Evolutionary conservation across 2,329 filamentous ascomycete species (phyloP).

Genomic region (Pochonia chlamydosporia): DNA sequence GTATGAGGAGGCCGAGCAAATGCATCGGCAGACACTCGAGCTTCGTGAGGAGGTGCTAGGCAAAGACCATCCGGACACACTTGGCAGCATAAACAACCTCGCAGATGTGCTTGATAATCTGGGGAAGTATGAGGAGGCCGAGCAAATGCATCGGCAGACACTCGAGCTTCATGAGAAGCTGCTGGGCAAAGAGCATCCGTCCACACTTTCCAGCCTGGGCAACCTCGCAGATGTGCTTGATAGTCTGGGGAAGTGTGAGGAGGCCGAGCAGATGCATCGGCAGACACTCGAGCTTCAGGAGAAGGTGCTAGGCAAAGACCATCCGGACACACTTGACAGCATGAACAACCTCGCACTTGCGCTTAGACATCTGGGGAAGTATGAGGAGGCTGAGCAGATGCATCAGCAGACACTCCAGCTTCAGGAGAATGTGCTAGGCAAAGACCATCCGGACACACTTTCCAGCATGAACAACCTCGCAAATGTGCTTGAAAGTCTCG

Average conservation of each 20-base stretch:
- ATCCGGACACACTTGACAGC: neutral
- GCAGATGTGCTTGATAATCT: neutral
- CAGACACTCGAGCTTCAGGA: too few relatives aligned
- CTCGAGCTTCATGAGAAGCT: too few relatives aligned
- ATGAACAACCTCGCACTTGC: neutral
- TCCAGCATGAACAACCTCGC: neutral
- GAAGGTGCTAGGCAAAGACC: too few relatives aligned
- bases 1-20: too few relatives aligned
- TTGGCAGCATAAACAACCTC: neutral
- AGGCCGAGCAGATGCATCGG: too few relatives aligned
- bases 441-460: neutral
- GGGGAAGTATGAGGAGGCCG: too few relatives aligned
- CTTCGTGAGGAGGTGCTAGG: neutral
- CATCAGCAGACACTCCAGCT: neutral
- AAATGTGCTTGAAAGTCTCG: too few relatives aligned
- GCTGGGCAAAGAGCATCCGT: too few relatives aligned
- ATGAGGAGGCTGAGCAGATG: neutral
- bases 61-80: neutral
- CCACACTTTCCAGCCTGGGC: too few relatives aligned
- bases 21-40: neutral
- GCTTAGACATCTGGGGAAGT: neutral
- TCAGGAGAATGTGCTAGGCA: neutral
- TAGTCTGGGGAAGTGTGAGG: too few relatives aligned
- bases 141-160: too few relatives aligned
- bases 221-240: too few relatives aligned